Conservation (phyloP, 2,329 filamentous ascomycete genomes). For the Neospermospora avenae region DNA sequence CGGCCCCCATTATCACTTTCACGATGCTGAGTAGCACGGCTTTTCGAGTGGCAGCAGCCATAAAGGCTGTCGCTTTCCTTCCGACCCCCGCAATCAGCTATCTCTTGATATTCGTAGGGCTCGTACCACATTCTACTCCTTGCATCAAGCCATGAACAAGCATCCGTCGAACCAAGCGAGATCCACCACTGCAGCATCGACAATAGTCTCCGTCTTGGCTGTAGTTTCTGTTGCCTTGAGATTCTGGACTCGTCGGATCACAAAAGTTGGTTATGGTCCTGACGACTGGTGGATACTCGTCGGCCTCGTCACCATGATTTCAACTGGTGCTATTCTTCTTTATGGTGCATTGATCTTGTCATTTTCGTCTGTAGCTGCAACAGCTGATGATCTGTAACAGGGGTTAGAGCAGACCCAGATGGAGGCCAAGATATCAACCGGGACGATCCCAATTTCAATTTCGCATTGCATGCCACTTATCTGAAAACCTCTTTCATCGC, state of each 20-base stretch:
- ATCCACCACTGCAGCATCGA: not conserved
- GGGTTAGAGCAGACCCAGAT: constrained; percentile 2
- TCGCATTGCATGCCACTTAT: not conserved
- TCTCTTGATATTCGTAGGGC: not conserved
- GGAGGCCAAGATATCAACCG: constrained; percentile 1
- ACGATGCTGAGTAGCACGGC: not conserved
- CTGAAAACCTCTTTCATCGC: constrained; percentile 7
- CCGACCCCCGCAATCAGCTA: not conserved
- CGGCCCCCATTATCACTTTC: not conserved
- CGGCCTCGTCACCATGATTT: not conserved
- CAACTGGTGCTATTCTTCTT: constrained; percentile 2
- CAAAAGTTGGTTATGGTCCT: not conserved
- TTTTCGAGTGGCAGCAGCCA: not conserved
- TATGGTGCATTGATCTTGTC: no score
- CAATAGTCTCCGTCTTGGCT: not conserved
- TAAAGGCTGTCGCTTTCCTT: not conserved
- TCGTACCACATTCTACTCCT: not conserved
- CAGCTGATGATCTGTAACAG: not conserved
- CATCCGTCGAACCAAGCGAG: not conserved
- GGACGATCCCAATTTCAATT: constrained; percentile 5
- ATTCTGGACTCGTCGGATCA: constrained; percentile 2
- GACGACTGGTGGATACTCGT: constrained; percentile 6
- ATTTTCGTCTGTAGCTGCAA: no score
- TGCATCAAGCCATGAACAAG: not conserved
- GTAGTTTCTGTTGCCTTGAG: constrained; percentile 1